A percentile compares a stretch with the other conserved stretches of the same genome.
Evolutionary conservation across 345 rosid genomes (phyloP).

Genomic region (Stellera chamaejasme): DNA sequence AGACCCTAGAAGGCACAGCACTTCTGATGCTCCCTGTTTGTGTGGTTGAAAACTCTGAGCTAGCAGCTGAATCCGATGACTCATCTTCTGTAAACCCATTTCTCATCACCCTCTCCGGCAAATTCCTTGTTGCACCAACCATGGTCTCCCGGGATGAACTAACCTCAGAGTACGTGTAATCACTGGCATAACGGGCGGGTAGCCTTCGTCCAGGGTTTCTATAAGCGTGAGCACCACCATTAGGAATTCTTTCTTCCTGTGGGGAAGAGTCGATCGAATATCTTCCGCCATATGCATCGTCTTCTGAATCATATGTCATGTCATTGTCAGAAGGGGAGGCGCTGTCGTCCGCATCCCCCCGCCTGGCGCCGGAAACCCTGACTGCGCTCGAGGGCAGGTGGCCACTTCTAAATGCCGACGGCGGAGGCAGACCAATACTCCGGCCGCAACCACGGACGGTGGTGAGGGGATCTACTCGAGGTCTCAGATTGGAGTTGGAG

Average conservation of each 20-base stretch:
- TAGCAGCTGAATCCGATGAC: slow-evolving; percentile 69
- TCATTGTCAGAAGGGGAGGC: slow-evolving; percentile 60
- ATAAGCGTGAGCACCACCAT: slow-evolving; percentile 24
- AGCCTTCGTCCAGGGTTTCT: slow-evolving; percentile 21
- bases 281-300: slow-evolving; percentile 28
- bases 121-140: slow-evolving; percentile 26
- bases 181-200: slow-evolving; percentile 36
- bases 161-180: slow-evolving; percentile 58
- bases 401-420: slow-evolving; percentile 52
- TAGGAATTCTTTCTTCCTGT: slow-evolving; percentile 40
- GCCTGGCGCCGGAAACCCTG: slow-evolving; percentile 34
- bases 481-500: slow-evolving; percentile 28
- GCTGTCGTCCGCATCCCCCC: slow-evolving; percentile 24
- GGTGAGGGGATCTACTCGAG: slow-evolving; percentile 27
- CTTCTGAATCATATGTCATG: slow-evolving; percentile 53
- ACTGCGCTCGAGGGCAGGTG: slow-evolving; percentile 45
- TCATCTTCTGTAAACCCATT: slow-evolving; percentile 57
- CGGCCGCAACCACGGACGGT: slow-evolving; percentile 25
- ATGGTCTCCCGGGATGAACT: slow-evolving; percentile 80
- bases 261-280: slow-evolving; percentile 70
- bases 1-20: slow-evolving; percentile 31
- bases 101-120: slow-evolving; percentile 26
- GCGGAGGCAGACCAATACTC: slow-evolving; percentile 41
- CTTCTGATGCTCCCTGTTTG: slow-evolving; percentile 45
- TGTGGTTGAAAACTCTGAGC: slow-evolving; percentile 68